phyloP scores from a whole-genome alignment of 2,329 filamentous ascomycete genomes.

The Diaporthe capsici region DNA sequence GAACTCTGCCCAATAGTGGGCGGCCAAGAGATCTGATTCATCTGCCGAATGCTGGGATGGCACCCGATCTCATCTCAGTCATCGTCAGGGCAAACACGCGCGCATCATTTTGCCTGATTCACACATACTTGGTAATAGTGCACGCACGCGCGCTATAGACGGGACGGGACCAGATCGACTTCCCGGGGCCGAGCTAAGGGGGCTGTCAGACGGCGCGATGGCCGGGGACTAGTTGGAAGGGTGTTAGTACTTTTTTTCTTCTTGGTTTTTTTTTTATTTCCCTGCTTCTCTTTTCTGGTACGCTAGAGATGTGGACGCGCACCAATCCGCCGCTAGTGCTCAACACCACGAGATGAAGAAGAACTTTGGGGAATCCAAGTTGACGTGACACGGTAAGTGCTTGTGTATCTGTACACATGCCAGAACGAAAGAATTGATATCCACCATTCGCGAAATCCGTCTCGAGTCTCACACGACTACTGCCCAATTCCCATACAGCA shows the following conservation, averaged over 20 bases:
- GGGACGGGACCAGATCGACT: conserved; percentile 19
- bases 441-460: neutral
- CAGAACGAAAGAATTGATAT: neutral
- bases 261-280: neutral
- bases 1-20: conserved; percentile 12
- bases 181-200: conserved; percentile 20
- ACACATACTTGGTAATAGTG: neutral
- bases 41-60: conserved; percentile 29
- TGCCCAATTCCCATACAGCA: neutral
- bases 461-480: neutral
- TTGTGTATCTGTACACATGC: neutral
- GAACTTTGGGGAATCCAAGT: neutral
- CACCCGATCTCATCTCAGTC: conserved; percentile 13
- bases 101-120: conserved; percentile 20
- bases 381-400: neutral
- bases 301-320: conserved; percentile 6
- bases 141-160: neutral
- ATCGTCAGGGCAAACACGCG: neutral
- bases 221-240: conserved; percentile 8
- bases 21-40: conserved; percentile 28
- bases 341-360: conserved; percentile 1
- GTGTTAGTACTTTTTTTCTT: neutral
- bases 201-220: conserved; percentile 16
- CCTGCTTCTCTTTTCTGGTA: neutral
- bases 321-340: conserved; percentile 14